phyloP scores from a whole-genome alignment of 1,284 basidiomycete genomes.

The Trametes versicolor region DNA sequence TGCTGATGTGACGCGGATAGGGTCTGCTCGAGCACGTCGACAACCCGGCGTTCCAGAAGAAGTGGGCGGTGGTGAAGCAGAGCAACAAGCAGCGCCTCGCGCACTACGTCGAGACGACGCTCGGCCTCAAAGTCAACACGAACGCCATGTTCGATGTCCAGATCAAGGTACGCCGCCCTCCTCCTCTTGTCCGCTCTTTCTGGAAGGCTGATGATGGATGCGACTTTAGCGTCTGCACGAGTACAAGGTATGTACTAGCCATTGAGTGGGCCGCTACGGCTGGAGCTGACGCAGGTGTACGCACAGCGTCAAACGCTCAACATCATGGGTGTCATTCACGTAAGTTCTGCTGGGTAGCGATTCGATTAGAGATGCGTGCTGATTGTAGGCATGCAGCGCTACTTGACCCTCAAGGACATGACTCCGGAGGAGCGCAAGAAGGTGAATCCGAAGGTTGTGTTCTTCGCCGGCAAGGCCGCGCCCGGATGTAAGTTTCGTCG shows the following conservation, averaged over 20 bases:
- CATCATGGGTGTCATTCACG: slow-evolving; percentile 87
- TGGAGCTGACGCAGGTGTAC: slow-evolving; percentile 16
- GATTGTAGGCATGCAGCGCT: slow-evolving; percentile 62
- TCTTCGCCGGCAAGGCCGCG: slow-evolving; percentile 92
- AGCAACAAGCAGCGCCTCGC: slow-evolving; percentile 89
- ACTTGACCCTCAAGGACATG: slow-evolving; percentile 84
- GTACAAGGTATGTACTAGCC: slow-evolving; percentile 71
- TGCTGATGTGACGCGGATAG: slow-evolving; percentile 15
- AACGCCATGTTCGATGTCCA: slow-evolving; percentile 92
- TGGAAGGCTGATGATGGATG: slow-evolving; percentile 12
- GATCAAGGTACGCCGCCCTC: slow-evolving; percentile 72
- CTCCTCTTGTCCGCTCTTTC: not conserved
- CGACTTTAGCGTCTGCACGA: slow-evolving; percentile 76
- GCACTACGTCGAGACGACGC: slow-evolving; percentile 76
- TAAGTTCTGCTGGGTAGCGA: slow-evolving; percentile 46
- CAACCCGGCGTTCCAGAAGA: slow-evolving; percentile 75
- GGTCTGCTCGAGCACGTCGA: slow-evolving; percentile 74
- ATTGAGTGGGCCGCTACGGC: not conserved
- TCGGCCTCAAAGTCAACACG: slow-evolving; percentile 82
- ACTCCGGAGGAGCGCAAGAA: slow-evolving; percentile 82
- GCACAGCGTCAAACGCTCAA: slow-evolving; percentile 87
- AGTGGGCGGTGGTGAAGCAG: slow-evolving; percentile 87
- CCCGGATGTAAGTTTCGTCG: slow-evolving; percentile 69
- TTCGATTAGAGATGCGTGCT: not conserved
- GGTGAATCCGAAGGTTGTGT: slow-evolving; percentile 81